Evolutionary conservation across 805 yeast species (phyloP).

Genomic region (Candida nonsorbophila): DNA sequence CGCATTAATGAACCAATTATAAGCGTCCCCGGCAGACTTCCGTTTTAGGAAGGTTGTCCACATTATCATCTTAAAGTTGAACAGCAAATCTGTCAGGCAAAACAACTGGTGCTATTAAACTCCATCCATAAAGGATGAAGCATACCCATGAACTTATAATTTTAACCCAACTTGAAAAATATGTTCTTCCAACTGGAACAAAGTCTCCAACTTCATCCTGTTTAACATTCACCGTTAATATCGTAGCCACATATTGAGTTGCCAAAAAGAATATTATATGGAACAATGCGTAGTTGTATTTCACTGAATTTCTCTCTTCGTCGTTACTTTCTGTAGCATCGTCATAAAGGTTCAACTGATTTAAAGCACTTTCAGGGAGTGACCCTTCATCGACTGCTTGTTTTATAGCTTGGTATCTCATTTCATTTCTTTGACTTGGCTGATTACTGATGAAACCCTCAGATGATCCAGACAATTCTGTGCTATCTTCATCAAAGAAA

Average conservation of each 20-base stretch:
- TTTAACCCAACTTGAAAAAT: conserved; percentile 93
- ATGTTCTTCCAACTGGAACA: conserved; percentile 94
- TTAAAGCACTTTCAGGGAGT: conserved; percentile 85
- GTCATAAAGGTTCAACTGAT: conserved; percentile 59
- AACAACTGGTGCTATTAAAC: conserved; percentile 81
- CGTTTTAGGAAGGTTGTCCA: neutral
- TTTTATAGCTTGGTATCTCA: conserved; percentile 81
- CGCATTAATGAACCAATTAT: too few species aligned
- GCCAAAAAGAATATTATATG: conserved; percentile 91
- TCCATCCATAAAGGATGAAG: conserved; percentile 82
- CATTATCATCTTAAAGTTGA: conserved; percentile 6
- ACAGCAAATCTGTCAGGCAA: conserved; percentile 82
- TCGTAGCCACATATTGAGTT: conserved; percentile 93
- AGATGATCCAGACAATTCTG: conserved; percentile 29
- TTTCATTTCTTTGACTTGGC: conserved; percentile 56
- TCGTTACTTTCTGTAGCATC: conserved; percentile 29
- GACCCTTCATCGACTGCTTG: conserved; percentile 97
- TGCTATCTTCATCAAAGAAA: conserved; percentile 28
- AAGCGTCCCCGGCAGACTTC: neutral
- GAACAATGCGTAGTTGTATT: conserved; percentile 82
- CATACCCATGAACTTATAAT: conserved; percentile 91
- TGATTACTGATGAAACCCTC: conserved; percentile 41
- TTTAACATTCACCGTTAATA: conserved; percentile 86
- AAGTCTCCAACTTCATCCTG: conserved; percentile 82
- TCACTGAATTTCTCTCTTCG: conserved; percentile 58